Evolutionary conservation across 1,139 yeast genomes (phyloP).

Genomic region (Tardiomyces blankii): DNA sequence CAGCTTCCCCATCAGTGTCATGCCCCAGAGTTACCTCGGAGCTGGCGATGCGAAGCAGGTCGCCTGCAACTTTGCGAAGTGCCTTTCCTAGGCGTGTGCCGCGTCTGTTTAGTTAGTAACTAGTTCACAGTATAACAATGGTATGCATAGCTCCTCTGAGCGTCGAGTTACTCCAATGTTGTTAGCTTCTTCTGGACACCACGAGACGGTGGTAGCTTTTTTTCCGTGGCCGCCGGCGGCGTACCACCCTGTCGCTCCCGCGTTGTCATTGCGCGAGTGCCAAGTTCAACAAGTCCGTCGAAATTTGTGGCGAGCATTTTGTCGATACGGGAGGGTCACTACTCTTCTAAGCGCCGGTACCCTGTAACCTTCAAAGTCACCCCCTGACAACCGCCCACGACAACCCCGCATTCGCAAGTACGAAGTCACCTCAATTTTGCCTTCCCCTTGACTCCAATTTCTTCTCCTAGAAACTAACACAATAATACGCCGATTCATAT

Average conservation of each 20-base stretch:
- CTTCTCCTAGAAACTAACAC: too few relatives aligned
- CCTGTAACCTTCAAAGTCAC: not conserved
- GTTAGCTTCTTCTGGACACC: not conserved
- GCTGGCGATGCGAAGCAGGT: not conserved
- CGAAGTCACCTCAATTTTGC: too few relatives aligned
- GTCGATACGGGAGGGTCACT: not conserved
- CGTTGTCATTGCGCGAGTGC: too few relatives aligned
- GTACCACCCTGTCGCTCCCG: too few relatives aligned
- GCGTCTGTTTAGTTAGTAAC: not conserved
- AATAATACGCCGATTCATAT: too few relatives aligned
- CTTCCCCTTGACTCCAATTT: too few relatives aligned
- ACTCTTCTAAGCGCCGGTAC: not conserved
- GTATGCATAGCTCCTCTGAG: not conserved
- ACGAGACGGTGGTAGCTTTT: not conserved
- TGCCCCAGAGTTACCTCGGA: not conserved
- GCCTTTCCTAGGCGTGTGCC: not conserved
- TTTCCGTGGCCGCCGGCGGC: not conserved
- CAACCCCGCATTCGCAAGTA: not conserved
- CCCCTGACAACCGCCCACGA: not conserved
- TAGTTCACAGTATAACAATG: too few relatives aligned
- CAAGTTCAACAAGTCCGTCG: not conserved
- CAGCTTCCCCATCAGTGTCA: too few relatives aligned
- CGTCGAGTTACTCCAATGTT: not conserved
- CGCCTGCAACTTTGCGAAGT: not conserved
- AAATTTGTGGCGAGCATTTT: not conserved